Evolutionary conservation across 345 rosid species (phyloP).

Genomic region (Linum lewisii): DNA sequence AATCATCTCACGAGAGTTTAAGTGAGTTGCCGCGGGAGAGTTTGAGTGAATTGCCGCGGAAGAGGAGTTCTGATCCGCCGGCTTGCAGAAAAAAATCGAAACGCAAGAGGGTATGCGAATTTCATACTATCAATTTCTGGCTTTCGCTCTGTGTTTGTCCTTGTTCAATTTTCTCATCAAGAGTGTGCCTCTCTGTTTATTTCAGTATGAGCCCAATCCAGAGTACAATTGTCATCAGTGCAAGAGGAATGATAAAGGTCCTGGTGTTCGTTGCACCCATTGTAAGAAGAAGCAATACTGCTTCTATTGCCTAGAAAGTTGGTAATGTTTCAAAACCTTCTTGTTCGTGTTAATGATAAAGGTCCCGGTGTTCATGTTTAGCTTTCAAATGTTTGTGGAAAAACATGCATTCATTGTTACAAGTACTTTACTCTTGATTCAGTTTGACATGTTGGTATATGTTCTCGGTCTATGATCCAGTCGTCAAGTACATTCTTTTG

Average conservation of each 20-base stretch:
- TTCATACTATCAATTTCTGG: too few species aligned
- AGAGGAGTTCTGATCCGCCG: too few species aligned
- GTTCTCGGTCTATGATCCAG: not conserved
- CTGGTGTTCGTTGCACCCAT: slow-evolving; percentile 29
- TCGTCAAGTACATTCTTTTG: not conserved
- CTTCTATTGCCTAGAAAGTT: slow-evolving; percentile 41
- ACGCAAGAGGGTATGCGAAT: too few species aligned
- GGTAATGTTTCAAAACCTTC: slow-evolving; percentile 19
- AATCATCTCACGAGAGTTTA: too few species aligned
- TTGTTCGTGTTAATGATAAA: not conserved
- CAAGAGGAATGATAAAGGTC: slow-evolving; percentile 24
- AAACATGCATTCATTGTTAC: not conserved
- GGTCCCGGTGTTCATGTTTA: not conserved
- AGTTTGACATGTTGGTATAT: not conserved
- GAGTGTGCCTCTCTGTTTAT: not conserved
- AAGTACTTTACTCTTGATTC: not conserved
- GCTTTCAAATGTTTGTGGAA: not conserved
- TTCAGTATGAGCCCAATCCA: not conserved
- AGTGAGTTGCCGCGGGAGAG: too few species aligned
- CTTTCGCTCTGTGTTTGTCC: not conserved
- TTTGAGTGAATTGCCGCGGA: too few species aligned
- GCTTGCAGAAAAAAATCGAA: too few species aligned
- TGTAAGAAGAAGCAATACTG: slow-evolving; percentile 46
- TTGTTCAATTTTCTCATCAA: too few species aligned
- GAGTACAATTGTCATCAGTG: slow-evolving; percentile 44